These are phyloP conservation scores for Mucor plumbeus DNA, from an alignment of 371 early-diverging fungal genomes.

Conservation along the genomic window DNA sequence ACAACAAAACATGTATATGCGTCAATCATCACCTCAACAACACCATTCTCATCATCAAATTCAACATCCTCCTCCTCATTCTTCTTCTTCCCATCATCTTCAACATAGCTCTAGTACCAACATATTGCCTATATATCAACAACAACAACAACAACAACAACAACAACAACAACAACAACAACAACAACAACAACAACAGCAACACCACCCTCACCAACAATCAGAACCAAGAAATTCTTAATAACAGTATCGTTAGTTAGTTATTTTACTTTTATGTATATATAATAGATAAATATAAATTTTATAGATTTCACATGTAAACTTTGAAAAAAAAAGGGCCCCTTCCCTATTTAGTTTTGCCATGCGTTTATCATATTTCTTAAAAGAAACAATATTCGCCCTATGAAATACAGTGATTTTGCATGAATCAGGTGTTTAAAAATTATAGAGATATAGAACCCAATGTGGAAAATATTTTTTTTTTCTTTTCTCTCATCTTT, in stretches of 20 bases:
- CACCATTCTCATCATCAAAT: neutral
- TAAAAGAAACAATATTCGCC: neutral
- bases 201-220: neutral
- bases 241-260: neutral
- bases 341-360: neutral
- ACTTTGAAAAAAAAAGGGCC: neutral
- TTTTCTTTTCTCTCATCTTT: slow-evolving; percentile 16
- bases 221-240: neutral
- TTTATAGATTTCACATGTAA: slow-evolving; percentile 6
- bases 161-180: slow-evolving; percentile 5
- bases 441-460: neutral
- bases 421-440: slow-evolving; percentile 10
- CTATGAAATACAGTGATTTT: neutral
- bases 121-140: slow-evolving; percentile 15
- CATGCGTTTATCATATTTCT: neutral
- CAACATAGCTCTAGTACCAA: neutral
- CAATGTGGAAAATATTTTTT: neutral
- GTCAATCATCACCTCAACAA: slow-evolving; percentile 2
- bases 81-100: neutral
- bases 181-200: slow-evolving; percentile 12
- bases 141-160: no score
- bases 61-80: neutral
- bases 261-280: neutral
- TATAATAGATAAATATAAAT: neutral
- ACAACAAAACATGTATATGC: slow-evolving; percentile 5